These are phyloP conservation scores for Clitoria ternatea DNA, from an alignment of 306 rosid genomes.

Conservation along the genomic window DNA sequence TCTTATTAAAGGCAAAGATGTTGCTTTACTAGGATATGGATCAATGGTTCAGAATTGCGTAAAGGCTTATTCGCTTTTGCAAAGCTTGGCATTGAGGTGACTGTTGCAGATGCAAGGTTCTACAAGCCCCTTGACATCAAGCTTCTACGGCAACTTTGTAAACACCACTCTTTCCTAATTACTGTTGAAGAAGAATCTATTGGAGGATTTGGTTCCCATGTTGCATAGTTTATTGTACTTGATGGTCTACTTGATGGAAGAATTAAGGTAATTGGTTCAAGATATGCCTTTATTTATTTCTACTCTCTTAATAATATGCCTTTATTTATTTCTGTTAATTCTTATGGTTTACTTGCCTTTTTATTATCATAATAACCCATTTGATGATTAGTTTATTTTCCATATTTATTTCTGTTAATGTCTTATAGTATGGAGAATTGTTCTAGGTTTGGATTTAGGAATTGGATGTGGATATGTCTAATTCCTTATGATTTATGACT, in stretches of 20 bases:
- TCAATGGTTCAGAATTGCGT: conserved; percentile 96
- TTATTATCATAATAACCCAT: too few species aligned
- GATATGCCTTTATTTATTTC: too few species aligned
- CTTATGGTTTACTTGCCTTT: too few species aligned
- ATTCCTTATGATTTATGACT: too few species aligned
- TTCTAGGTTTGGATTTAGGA: too few species aligned
- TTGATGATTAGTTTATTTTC: too few species aligned
- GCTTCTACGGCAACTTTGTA: conserved; percentile 80
- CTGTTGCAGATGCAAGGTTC: conserved; percentile 98
- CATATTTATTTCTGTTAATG: too few species aligned
- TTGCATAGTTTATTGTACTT: conserved; percentile 80
- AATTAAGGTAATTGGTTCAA: conserved; percentile 51
- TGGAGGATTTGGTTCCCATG: conserved; percentile 95
- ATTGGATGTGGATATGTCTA: too few species aligned
- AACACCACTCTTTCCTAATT: conserved; percentile 69
- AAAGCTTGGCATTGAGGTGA: conserved; percentile 74
- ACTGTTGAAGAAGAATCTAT: conserved; percentile 95
- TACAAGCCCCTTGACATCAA: conserved; percentile 88
- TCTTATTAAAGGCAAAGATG: conserved; percentile 76
- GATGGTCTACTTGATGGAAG: conserved; percentile 84
- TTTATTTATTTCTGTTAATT: too few species aligned
- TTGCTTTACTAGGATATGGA: conserved; percentile 91
- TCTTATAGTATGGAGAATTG: too few species aligned
- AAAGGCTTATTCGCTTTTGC: conserved; percentile 68
- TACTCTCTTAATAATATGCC: too few species aligned